Evolutionary conservation across 306 rosid genomes (phyloP), one percentile per base, ranked within the genome.

Genomic region (Clitoria ternatea): DNA sequence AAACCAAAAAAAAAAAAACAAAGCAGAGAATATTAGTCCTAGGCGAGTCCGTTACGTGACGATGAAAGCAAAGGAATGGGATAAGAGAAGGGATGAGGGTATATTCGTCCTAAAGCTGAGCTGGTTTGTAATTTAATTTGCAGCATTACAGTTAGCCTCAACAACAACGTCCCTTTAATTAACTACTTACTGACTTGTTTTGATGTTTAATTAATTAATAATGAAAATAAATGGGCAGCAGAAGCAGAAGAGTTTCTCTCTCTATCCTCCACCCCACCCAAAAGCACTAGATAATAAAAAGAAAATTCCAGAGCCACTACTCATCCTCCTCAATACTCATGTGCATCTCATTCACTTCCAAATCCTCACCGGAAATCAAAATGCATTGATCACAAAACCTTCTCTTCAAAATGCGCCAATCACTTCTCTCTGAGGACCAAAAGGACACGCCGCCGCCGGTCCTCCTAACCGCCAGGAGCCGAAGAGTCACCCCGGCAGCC

Each of bases 321-420:
- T 40, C 47, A 12, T 2, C 47, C 1, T 9, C 2, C 50, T 44
- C 6, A 44, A 40, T 40, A 40, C 15, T 12, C 11, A 40, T 13
- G 45, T 3, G 17, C 15, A 40, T 17, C 17, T 7, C n/a, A 39
- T 2, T 1, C 8, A 42, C 4, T 56, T 24, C 7, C 2, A 6
- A 29, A 6, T 29, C 7, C 48, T 67, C 37, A 48, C 70, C 32
- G 49, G 66, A 63, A 76, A n/a, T n/a, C n/a, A n/a, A n/a, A n/a
- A 77, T 82, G 84, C 79, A 48, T 72, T 60, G 61, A 78, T 74
- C 59, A 26, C 36, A 6, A 1, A 27, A 19, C 29, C 49, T 47
- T 60, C 62, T 48, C n/a, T 68, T 66, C 29, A 90, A 87, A 94
- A 94, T 94, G 99, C 98, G 87, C 15, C 85, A 87, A 33, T 76